Base-by-base conservation (phyloP, 768 basidiomycete species). In the Podaxis sp. region DNA sequence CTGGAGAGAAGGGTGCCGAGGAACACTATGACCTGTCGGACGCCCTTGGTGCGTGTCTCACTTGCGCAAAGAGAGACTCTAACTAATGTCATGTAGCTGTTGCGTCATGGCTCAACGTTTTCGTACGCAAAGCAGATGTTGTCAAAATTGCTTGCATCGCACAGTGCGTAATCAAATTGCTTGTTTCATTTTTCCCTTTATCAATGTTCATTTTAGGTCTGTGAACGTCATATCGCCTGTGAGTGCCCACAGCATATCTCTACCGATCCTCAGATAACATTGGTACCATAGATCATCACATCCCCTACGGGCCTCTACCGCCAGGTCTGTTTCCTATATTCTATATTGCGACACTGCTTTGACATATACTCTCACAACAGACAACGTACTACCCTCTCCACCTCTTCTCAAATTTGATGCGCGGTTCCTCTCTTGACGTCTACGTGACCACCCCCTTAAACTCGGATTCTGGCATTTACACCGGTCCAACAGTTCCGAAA, bases 111-210 rank as follows among this genome's bases (percentile, higher is more conserved):
- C 71, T 87, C 57, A 86, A 87, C 67, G 80, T 86, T 4, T 83
- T 87, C 64, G 79, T 87, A 5, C 77, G 85, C 17, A 83, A 87
- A 56, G 82, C 84, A 4, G 82, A 85, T 66, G 75, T 85, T 6
- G 81, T 87, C 49, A 82, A 83, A 64, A 84, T 87, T 53, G 85
- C 85, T 1, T 87, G 85, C 67, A 80, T 86, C 51, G 85, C 86
- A 3, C 86, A 87, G 77, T 81, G 70, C 57, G 81, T 76, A 13
- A 8, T 1, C 42, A 44, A 5, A 5, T 13, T 12, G 1, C 4
- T 12, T 19, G 13, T 44, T 5, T 13, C 13, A 13, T 44, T 44
- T 13, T 15, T 13, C 5, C 0, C 42, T 15, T 2, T 15, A 13
- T 44, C 4, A 44, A 5, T 44, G 15, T n/a, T 44, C 15, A 11